These are phyloP conservation scores for Rhizoctonia solani DNA, from an alignment of 1,284 basidiomycete genomes.

Conservation along the genomic window DNA sequence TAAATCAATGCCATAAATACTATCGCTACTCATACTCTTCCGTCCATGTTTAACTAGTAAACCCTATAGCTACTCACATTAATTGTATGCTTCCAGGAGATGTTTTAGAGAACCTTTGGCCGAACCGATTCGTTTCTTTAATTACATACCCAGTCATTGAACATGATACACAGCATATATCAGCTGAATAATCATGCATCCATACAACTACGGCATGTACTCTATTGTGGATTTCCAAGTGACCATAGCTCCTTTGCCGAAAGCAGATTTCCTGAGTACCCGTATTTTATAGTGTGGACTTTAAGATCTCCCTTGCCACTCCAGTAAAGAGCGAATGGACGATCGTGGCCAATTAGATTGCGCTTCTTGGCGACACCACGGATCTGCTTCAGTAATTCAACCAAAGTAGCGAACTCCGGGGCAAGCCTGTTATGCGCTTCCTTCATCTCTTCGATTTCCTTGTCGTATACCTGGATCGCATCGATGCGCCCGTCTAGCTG, in stretches of 20 bases:
- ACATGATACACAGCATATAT: not conserved
- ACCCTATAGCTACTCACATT: no score
- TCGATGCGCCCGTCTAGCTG: slow-evolving; percentile 6
- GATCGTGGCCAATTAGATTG: not conserved
- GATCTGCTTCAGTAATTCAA: not conserved
- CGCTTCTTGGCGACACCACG: not conserved
- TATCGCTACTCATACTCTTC: no score
- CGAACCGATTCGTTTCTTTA: no score
- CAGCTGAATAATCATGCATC: not conserved
- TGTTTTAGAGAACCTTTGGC: no score
- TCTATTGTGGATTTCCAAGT: not conserved
- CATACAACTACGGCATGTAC: not conserved
- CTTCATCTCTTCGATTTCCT: not conserved
- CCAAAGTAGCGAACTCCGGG: slow-evolving; percentile 4
- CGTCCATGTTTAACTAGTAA: no score
- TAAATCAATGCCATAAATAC: no score
- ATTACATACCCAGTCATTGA: not conserved
- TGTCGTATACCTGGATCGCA: slow-evolving; percentile 5
- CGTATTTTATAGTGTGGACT: not conserved
- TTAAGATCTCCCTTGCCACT: slow-evolving; percentile 10
- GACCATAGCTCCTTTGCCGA: not conserved
- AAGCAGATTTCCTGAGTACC: not conserved
- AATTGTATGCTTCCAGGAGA: no score
- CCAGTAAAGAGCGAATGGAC: slow-evolving; percentile 11
- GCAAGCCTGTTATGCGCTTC: not conserved